A percentile compares a stretch with the other conserved stretches of the same genome.
Conservation (phyloP, 2,329 filamentous ascomycete species). For the Colletotrichum brevisporum region DNA sequence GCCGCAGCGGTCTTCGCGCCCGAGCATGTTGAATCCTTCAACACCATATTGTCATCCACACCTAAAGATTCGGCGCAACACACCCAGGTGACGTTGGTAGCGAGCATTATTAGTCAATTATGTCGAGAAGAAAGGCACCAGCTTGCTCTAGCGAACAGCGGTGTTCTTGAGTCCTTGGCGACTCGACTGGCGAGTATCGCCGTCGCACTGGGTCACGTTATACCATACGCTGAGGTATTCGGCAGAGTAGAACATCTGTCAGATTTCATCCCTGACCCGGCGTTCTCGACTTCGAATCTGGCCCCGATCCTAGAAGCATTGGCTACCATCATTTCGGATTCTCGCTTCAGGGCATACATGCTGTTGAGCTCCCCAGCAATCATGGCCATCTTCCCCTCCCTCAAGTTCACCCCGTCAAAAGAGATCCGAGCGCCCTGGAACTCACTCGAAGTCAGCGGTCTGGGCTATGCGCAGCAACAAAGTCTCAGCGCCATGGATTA, state of each 20-base stretch:
- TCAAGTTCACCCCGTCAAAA: slow-evolving; percentile 65
- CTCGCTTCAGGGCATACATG: slow-evolving; percentile 82
- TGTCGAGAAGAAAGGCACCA: slow-evolving; percentile 81
- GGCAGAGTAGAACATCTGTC: slow-evolving; percentile 68
- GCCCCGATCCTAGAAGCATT: slow-evolving; percentile 83
- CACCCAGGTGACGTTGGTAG: slow-evolving; percentile 73
- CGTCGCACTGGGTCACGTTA: slow-evolving; percentile 76
- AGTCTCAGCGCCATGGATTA: slow-evolving; percentile 73
- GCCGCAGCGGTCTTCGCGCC: slow-evolving; percentile 73
- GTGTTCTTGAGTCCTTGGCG: slow-evolving; percentile 84
- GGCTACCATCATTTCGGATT: slow-evolving; percentile 81
- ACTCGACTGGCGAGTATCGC: slow-evolving; percentile 80
- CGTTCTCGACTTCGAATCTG: slow-evolving; percentile 71
- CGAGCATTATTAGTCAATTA: slow-evolving; percentile 68
- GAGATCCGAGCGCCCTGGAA: slow-evolving; percentile 66
- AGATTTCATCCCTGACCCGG: slow-evolving; percentile 72
- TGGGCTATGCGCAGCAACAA: slow-evolving; percentile 61
- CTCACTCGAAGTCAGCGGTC: slow-evolving; percentile 66
- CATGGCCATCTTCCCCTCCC: slow-evolving; percentile 76
- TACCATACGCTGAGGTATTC: slow-evolving; percentile 72
- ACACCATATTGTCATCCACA: slow-evolving; percentile 74
- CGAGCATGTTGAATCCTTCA: slow-evolving; percentile 43
- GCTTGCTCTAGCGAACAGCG: slow-evolving; percentile 77
- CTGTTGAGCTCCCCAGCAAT: slow-evolving; percentile 78
- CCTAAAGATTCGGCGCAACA: slow-evolving; percentile 67